These are phyloP conservation scores for Tulasnella sp. DNA, from an alignment of 768 basidiomycete species.

Conservation along the genomic window DNA sequence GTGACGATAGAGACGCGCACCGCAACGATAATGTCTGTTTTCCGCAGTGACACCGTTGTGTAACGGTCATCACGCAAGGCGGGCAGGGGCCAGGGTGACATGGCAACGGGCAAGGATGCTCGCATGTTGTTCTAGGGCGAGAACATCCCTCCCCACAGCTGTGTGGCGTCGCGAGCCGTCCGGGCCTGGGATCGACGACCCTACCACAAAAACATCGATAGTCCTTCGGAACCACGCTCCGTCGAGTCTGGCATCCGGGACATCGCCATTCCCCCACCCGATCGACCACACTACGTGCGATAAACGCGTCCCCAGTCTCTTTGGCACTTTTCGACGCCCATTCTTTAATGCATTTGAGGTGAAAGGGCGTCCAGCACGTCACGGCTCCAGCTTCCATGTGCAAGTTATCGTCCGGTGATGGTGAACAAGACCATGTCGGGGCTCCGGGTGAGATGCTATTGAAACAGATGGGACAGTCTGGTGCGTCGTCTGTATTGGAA, in stretches of 20 bases:
- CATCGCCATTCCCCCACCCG: constrained; percentile 79
- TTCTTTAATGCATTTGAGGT: constrained; percentile 75
- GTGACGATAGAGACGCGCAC: constrained; percentile 36
- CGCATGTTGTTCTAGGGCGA: constrained; percentile 37
- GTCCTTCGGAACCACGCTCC: constrained; percentile 49
- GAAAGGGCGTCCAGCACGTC: constrained; percentile 80
- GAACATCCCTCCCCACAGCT: constrained; percentile 30
- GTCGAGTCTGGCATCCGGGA: constrained; percentile 80
- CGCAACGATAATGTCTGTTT: constrained; percentile 47
- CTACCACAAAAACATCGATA: constrained; percentile 78
- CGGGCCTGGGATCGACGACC: constrained; percentile 57
- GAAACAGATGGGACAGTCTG: constrained; percentile 58
- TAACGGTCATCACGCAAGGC: constrained; percentile 73
- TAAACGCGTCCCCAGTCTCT: constrained; percentile 61
- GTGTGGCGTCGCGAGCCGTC: constrained; percentile 61
- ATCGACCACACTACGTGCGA: constrained; percentile 40
- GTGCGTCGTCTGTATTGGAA: constrained; percentile 63
- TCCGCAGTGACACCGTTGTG: constrained; percentile 69
- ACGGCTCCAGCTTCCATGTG: constrained; percentile 22
- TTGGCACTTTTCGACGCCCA: constrained; percentile 80
- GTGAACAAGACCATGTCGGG: constrained; percentile 80
- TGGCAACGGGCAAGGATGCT: constrained; percentile 67
- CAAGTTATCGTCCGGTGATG: constrained; percentile 29
- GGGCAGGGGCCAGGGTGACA: constrained; percentile 98
- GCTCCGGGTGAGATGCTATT: constrained; percentile 65